These are phyloP conservation scores for Mychonastes homosphaera DNA, from an alignment of 139 green algal species.

Conservation along the genomic window DNA sequence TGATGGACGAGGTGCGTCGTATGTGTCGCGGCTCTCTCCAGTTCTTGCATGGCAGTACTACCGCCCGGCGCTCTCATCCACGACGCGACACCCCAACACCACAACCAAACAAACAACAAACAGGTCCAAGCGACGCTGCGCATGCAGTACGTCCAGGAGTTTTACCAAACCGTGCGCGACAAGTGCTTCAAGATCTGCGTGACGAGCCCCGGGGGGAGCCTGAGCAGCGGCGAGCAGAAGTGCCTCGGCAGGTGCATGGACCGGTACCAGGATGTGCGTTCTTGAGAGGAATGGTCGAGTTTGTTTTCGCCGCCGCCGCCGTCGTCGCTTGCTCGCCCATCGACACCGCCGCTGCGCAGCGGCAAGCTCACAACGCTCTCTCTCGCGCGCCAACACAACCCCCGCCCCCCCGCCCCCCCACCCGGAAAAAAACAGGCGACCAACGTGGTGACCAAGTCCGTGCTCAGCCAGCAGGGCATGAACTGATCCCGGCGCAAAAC, in stretches of 20 bases:
- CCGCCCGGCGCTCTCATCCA: not conserved
- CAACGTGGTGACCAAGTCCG: conserved; percentile 24
- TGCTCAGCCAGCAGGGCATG: conserved; percentile 22
- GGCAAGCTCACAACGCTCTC: not conserved
- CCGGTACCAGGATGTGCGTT: conserved; percentile 70
- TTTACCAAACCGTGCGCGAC: conserved; percentile 79
- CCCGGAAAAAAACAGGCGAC: conserved; percentile 17
- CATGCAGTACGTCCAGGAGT: conserved; percentile 41
- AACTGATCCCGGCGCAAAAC: not conserved
- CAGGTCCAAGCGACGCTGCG: conserved; percentile 35
- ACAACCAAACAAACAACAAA: not conserved
- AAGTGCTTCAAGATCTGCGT: conserved; percentile 93
- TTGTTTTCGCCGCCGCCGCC: not conserved
- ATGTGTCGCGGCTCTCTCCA: too few relatives aligned
- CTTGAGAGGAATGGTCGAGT: not conserved
- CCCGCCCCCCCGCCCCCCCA: not conserved
- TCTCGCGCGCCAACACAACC: not conserved
- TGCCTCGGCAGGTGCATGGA: conserved; percentile 83
- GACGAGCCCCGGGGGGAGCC: conserved; percentile 61
- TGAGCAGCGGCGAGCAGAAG: conserved; percentile 82
- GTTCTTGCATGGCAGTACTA: not conserved
- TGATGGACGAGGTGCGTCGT: conserved; percentile 15
- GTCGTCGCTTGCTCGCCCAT: not conserved
- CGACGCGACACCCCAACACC: not conserved
- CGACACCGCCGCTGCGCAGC: too few relatives aligned